phyloP scores from a whole-genome alignment of 257 asterid species.

The Nicotiana tomentosiformis region DNA sequence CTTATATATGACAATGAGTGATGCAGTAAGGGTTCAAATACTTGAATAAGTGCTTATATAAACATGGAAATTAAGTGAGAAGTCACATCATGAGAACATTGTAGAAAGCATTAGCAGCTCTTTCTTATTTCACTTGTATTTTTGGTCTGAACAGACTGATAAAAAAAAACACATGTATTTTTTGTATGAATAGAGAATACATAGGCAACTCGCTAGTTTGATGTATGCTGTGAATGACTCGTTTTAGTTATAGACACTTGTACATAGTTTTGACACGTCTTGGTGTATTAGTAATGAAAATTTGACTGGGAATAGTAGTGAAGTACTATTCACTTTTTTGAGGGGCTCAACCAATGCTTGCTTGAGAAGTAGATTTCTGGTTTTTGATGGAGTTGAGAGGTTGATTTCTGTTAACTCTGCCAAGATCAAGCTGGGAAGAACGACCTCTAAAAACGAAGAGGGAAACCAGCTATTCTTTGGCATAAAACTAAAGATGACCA shows the following conservation, averaged over 20 bases:
- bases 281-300: not conserved
- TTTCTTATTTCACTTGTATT: not conserved
- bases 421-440: not conserved
- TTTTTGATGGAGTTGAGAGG: not conserved
- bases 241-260: not conserved
- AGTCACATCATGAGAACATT: not conserved
- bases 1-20: not conserved
- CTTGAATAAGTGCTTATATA: not conserved
- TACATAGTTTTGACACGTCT: not conserved
- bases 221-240: not conserved
- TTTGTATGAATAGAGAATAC: not conserved
- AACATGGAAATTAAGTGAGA: not conserved
- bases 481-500: not conserved
- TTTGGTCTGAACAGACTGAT: not conserved
- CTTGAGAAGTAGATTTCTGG: not conserved
- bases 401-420: not conserved
- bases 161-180: not conserved
- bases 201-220: not conserved
- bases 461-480: not conserved
- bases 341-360: not conserved
- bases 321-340: not conserved
- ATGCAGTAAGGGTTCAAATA: not conserved
- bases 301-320: not conserved
- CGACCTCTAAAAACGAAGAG: not conserved
- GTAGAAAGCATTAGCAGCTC: not conserved